phyloP scores from a whole-genome alignment of 495 filamentous ascomycete species.

The Polyplosphaeria fusca region DNA sequence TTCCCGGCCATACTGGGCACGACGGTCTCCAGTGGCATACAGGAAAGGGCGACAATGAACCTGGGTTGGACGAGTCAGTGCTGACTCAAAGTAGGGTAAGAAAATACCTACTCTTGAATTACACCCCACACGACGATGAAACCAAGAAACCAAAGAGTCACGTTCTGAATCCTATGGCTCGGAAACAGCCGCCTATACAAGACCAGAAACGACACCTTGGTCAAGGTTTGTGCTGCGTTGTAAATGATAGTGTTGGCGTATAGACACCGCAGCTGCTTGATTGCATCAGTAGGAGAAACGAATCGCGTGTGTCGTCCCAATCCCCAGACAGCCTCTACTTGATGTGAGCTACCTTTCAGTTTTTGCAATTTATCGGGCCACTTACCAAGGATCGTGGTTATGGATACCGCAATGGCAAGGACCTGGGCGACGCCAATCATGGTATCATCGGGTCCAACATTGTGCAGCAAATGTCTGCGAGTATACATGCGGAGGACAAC shows the following conservation, averaged over 20 bases:
- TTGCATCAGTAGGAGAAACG: constrained; percentile 3
- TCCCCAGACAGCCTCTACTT: constrained; percentile 14
- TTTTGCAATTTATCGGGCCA: neutral
- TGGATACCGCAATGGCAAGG: constrained; percentile 20
- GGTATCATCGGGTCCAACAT: constrained; percentile 18
- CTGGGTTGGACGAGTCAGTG: neutral
- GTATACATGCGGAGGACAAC: constrained; percentile 16
- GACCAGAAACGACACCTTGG: constrained; percentile 26
- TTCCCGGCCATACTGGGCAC: constrained; percentile 14
- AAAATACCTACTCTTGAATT: constrained; percentile 12
- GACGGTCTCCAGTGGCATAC: constrained; percentile 9
- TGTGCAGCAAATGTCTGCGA: constrained; percentile 1
- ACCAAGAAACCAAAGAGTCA: constrained; percentile 16
- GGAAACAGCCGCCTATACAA: constrained; percentile 22
- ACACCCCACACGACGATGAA: constrained; percentile 19
- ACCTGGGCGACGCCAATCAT: constrained; percentile 16
- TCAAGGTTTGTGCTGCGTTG: constrained; percentile 25
- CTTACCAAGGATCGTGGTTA: constrained; percentile 21
- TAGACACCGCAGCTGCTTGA: constrained; percentile 12
- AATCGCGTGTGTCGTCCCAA: constrained; percentile 20
- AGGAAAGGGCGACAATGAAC: constrained; percentile 17
- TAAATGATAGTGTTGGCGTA: constrained; percentile 21
- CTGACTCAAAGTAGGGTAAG: neutral
- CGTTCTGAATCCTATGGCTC: neutral
- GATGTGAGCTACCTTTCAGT: neutral